phyloP scores from a whole-genome alignment of 2,329 filamentous ascomycete species.

The Cadophora luteo-olivacea region DNA sequence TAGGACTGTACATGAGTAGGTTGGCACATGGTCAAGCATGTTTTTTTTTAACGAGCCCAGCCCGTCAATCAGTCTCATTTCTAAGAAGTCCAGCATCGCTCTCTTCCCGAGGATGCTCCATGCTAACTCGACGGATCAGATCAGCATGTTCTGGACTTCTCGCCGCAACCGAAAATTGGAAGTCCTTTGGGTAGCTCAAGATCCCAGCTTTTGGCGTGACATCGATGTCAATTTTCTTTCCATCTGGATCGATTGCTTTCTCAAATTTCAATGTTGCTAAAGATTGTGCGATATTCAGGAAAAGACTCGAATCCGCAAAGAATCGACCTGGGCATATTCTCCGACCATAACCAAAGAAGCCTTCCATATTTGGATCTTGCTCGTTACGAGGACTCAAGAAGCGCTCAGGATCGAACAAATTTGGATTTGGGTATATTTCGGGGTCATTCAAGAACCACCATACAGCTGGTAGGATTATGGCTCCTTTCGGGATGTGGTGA shows the following conservation, averaged over 20 bases:
- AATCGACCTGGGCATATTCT: background rate
- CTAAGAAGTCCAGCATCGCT: background rate
- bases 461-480: background rate
- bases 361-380: no score
- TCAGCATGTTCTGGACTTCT: background rate
- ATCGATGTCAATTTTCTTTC: background rate
- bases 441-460: slow-evolving; percentile 2
- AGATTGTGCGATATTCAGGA: background rate
- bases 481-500: background rate
- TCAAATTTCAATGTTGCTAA: slow-evolving; percentile 3
- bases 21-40: no score
- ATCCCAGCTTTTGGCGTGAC: background rate
- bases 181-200: background rate
- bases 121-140: background rate
- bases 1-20: no score
- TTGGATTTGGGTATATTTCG: background rate
- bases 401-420: background rate
- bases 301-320: background rate
- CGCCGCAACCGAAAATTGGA: background rate
- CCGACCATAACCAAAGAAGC: background rate
- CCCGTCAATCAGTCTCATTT: no score
- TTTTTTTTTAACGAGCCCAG: no score
- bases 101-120: background rate
- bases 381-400: background rate
- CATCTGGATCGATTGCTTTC: background rate